phyloP scores from a whole-genome alignment of 805 yeast species.

The Ogataea naganishii region DNA sequence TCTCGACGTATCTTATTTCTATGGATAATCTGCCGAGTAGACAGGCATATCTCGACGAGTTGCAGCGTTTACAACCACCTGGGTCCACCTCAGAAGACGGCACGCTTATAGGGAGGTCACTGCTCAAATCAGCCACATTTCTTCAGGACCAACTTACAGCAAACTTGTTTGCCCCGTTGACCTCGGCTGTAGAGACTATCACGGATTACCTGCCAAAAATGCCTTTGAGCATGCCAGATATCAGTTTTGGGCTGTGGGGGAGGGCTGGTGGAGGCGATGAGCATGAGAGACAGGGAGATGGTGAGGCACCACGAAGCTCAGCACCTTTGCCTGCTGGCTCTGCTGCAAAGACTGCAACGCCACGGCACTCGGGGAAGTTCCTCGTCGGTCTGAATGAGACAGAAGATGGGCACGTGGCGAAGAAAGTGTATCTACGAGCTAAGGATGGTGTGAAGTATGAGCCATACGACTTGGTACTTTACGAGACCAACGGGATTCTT shows the following conservation, averaged over 20 bases:
- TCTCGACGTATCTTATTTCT: constrained; percentile 17
- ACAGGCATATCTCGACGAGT: constrained; percentile 9
- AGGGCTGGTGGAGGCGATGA: not conserved
- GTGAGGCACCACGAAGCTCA: not conserved
- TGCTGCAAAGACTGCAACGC: constrained; percentile 6
- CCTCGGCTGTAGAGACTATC: constrained; percentile 10
- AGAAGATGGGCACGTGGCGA: constrained; percentile 9
- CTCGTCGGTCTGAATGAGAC: constrained; percentile 15
- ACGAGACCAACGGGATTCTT: constrained; percentile 22
- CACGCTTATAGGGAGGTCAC: constrained; percentile 19
- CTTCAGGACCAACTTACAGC: constrained; percentile 18
- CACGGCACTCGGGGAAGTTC: constrained; percentile 14
- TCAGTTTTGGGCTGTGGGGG: constrained; percentile 6
- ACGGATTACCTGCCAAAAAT: constrained; percentile 5
- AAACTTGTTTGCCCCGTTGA: constrained; percentile 21
- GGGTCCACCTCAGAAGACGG: constrained; percentile 13
- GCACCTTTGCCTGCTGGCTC: not conserved
- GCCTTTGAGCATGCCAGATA: constrained; percentile 2
- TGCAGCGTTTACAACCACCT: constrained; percentile 11
- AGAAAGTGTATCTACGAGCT: constrained; percentile 7
- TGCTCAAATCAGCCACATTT: constrained; percentile 19
- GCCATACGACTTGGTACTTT: constrained; percentile 13
- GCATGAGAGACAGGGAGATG: not conserved
- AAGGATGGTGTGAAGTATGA: constrained; percentile 1
- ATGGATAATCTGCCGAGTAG: constrained; percentile 18